phyloP scores from a whole-genome alignment of 192 early-diverging fungal species.

The Spizellomyces punctatus region DNA sequence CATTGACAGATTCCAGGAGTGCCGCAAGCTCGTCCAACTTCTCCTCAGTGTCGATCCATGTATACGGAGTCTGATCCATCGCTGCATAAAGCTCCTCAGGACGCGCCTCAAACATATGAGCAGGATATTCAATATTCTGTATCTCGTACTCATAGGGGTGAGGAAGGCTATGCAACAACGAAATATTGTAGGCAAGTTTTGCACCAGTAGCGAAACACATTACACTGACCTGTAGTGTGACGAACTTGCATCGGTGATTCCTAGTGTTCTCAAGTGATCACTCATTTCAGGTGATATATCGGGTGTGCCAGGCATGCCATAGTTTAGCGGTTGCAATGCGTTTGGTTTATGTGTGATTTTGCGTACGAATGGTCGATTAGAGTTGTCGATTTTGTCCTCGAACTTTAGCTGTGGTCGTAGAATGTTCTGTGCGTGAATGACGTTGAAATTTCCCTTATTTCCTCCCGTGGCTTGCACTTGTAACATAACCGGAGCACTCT shows the following conservation, averaged over 20 bases:
- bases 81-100: slow-evolving; percentile 53
- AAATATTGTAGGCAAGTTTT: background rate
- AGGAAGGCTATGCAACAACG: slow-evolving; percentile 42
- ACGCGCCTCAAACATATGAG: slow-evolving; percentile 61
- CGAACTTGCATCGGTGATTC: slow-evolving; percentile 38
- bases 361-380: slow-evolving; percentile 72
- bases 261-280: slow-evolving; percentile 37
- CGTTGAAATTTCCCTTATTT: slow-evolving; percentile 8
- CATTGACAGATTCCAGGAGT: slow-evolving; percentile 60
- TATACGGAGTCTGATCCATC: slow-evolving; percentile 73
- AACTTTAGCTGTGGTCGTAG: slow-evolving; percentile 87
- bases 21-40: slow-evolving; percentile 65
- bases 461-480: background rate
- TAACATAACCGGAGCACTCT: slow-evolving; percentile 18
- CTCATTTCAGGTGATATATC: slow-evolving; percentile 38
- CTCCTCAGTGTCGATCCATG: slow-evolving; percentile 82
- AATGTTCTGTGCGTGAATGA: slow-evolving; percentile 50
- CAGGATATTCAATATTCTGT: slow-evolving; percentile 72
- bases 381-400: slow-evolving; percentile 87
- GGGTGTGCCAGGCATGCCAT: slow-evolving; percentile 44
- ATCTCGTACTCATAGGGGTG: slow-evolving; percentile 96
- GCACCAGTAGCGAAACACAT: background rate
- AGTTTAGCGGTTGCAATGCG: slow-evolving; percentile 74
- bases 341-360: slow-evolving; percentile 85
- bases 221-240: background rate